Conservation (phyloP, 345 rosid species). For the Eucalyptus marginata region DNA sequence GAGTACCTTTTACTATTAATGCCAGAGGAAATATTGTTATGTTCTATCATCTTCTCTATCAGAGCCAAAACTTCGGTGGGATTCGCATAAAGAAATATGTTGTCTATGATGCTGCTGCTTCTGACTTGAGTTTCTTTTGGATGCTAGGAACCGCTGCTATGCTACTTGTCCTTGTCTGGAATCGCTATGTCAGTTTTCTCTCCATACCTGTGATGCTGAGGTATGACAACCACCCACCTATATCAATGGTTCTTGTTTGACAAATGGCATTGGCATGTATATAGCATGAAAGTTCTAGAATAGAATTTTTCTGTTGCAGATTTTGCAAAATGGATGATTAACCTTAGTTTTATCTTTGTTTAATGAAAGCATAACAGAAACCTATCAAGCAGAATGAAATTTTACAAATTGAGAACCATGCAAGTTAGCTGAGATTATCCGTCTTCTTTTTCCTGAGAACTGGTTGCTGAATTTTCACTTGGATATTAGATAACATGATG, state of each 20-base stretch:
- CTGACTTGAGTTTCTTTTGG: not conserved
- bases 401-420: not conserved
- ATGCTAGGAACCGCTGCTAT: slow-evolving; percentile 75
- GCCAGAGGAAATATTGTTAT: not conserved
- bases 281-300: not conserved
- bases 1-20: not conserved
- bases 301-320: not conserved
- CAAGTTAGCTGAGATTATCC: not conserved
- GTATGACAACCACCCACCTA: slow-evolving; percentile 13
- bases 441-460: not conserved
- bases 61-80: not conserved
- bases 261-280: not conserved
- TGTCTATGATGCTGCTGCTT: not conserved
- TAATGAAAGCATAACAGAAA: not conserved
- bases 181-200: slow-evolving; percentile 48
- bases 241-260: not conserved
- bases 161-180: slow-evolving; percentile 85
- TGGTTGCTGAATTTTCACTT: not conserved
- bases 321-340: not conserved
- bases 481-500: not conserved
- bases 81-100: not conserved
- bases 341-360: not conserved
- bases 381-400: not conserved
- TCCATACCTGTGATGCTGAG: slow-evolving; percentile 54
- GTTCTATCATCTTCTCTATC: not conserved